These are phyloP conservation scores for Xerocomellus chrysenteron DNA, from an alignment of 768 basidiomycete genomes.

Conservation along the genomic window DNA sequence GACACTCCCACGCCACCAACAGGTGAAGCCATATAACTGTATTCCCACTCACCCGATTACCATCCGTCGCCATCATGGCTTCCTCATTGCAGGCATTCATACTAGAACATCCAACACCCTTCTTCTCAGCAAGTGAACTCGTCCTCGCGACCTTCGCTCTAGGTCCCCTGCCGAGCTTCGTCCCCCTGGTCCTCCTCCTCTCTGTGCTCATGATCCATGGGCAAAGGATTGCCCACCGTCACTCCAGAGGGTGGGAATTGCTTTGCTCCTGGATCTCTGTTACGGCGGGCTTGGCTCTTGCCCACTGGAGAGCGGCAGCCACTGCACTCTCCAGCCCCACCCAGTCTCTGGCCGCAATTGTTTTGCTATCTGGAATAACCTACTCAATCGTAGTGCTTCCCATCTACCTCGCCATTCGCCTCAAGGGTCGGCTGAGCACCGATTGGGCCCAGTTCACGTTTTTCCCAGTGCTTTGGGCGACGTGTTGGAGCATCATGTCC, in stretches of 20 bases:
- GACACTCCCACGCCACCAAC: too few species aligned
- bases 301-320: slow-evolving; percentile 43
- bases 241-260: slow-evolving; percentile 28
- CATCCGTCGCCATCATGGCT: too few species aligned
- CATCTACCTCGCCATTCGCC: slow-evolving; percentile 40
- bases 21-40: too few species aligned
- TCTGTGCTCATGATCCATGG: slow-evolving; percentile 31
- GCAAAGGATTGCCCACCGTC: slow-evolving; percentile 30
- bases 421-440: slow-evolving; percentile 29
- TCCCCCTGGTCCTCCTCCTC: slow-evolving; percentile 33
- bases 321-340: slow-evolving; percentile 55
- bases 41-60: too few species aligned
- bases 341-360: slow-evolving; percentile 48
- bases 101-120: slow-evolving; percentile 23
- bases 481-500: slow-evolving; percentile 55
- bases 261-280: slow-evolving; percentile 38
- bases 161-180: slow-evolving; percentile 31
- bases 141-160: slow-evolving; percentile 27
- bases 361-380: slow-evolving; percentile 40
- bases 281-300: slow-evolving; percentile 41
- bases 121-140: slow-evolving; percentile 27
- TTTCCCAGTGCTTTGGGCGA: slow-evolving; percentile 72
- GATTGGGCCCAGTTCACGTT: slow-evolving; percentile 49
- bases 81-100: slow-evolving; percentile 24
- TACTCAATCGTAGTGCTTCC: slow-evolving; percentile 43